A percentile compares a stretch with the other conserved stretches of the same genome.
Conservation (phyloP, 2,329 filamentous ascomycete genomes). For the Rhinocladiella similis region DNA sequence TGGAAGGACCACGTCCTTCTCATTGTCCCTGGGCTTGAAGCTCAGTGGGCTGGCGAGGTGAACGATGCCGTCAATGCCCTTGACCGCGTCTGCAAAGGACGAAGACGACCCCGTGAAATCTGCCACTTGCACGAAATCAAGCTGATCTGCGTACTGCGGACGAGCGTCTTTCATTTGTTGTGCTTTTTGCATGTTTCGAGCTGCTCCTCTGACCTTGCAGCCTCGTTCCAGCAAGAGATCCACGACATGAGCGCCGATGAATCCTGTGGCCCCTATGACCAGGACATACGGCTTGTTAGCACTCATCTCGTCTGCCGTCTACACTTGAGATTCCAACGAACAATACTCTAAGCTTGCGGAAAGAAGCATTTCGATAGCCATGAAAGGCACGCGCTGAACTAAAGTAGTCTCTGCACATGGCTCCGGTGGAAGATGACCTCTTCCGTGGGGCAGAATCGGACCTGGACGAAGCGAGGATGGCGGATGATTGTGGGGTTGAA, state of each 20-base stretch:
- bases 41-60: slow-evolving; percentile 75
- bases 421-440: no score
- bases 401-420: no score
- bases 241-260: slow-evolving; percentile 33
- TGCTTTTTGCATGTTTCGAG: slow-evolving; percentile 17
- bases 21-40: slow-evolving; percentile 67
- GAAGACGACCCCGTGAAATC: slow-evolving; percentile 71
- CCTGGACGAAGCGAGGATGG: no score
- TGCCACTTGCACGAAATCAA: slow-evolving; percentile 66
- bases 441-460: no score
- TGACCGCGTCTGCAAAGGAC: slow-evolving; percentile 61
- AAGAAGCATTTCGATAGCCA: no score
- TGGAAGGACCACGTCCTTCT: slow-evolving; percentile 60
- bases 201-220: slow-evolving; percentile 20
- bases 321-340: no score
- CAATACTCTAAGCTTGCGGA: no score
- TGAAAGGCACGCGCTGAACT: no score
- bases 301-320: not conserved
- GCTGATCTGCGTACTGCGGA: slow-evolving; percentile 37
- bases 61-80: slow-evolving; percentile 70
- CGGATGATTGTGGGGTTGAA: no score
- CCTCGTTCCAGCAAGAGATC: slow-evolving; percentile 22
- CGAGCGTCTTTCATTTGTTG: slow-evolving; percentile 17
- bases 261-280: slow-evolving; percentile 33
- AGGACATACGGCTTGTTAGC: slow-evolving; percentile 13